Conservation (phyloP, 1,139 yeast species). For the Keqinozyma sinolaborantium region DNA sequence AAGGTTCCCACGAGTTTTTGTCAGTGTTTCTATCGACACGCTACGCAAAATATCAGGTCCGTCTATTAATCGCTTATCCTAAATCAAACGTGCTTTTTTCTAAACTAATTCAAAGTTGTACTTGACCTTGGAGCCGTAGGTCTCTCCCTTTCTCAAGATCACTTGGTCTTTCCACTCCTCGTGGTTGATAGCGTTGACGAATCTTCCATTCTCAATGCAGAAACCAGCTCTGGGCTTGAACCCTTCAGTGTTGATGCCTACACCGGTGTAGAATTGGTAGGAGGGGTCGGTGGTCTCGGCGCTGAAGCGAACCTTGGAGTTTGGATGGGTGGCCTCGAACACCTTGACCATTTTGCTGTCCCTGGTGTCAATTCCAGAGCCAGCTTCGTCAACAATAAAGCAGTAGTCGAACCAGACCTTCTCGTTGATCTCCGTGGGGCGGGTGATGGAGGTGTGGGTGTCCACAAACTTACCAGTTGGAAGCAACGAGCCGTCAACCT, state of each 20-base stretch:
- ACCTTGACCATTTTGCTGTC: slow-evolving; percentile 27
- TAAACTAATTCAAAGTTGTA: slow-evolving; percentile 16
- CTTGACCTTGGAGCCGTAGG: slow-evolving; percentile 50
- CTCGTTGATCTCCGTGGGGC: slow-evolving; percentile 18
- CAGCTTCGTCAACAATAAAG: slow-evolving; percentile 39
- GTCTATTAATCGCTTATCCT: no score
- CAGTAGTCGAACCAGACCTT: slow-evolving; percentile 46
- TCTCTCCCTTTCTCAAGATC: slow-evolving; percentile 47
- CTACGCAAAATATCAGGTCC: no score
- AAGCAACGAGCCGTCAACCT: slow-evolving; percentile 32
- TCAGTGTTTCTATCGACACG: no score
- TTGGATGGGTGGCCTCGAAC: slow-evolving; percentile 47
- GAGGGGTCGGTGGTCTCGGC: slow-evolving; percentile 63
- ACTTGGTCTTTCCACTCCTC: slow-evolving; percentile 51
- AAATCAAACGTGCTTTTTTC: no score
- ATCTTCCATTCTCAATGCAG: slow-evolving; percentile 64
- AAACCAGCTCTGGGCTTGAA: slow-evolving; percentile 52
- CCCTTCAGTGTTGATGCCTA: slow-evolving; percentile 38
- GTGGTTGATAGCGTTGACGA: slow-evolving; percentile 51
- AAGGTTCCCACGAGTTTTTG: no score
- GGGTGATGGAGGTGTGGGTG: slow-evolving; percentile 15
- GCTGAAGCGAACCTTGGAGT: slow-evolving; percentile 36
- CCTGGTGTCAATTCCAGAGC: slow-evolving; percentile 43
- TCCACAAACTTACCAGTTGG: slow-evolving; percentile 52
- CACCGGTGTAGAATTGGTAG: slow-evolving; percentile 68